Conservation (phyloP, 176 grass and related monocot genomes). For the Carex myosuroides region DNA sequence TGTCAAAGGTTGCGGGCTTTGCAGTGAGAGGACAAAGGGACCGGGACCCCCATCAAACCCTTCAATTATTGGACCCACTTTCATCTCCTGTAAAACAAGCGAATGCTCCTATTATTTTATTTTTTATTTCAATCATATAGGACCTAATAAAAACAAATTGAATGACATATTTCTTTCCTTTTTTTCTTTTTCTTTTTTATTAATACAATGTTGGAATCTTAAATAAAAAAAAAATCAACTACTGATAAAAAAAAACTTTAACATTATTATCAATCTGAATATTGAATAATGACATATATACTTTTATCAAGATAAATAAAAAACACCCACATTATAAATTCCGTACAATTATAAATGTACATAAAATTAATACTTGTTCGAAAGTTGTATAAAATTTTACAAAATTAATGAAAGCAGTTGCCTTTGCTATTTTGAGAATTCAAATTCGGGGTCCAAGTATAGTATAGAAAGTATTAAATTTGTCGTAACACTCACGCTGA, state of each 20-base stretch:
- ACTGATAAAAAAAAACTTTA: too few species aligned
- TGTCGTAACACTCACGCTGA: neutral
- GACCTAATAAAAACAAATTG: neutral
- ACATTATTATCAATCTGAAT: too few species aligned
- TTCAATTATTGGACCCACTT: neutral
- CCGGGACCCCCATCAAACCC: neutral
- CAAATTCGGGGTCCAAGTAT: neutral
- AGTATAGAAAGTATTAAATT: neutral
- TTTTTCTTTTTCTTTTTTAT: neutral
- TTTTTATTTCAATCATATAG: neutral
- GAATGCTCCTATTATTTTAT: neutral
- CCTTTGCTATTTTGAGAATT: neutral
- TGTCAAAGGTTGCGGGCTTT: conserved; percentile 16
- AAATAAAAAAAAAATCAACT: too few species aligned
- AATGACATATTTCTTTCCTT: neutral
- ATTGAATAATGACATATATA: too few species aligned
- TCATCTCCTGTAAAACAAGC: neutral
- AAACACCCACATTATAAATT: too few species aligned
- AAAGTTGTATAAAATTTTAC: neutral
- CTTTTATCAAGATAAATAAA: too few species aligned
- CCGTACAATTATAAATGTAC: too few species aligned
- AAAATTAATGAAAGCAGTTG: neutral
- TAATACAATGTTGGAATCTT: too few species aligned
- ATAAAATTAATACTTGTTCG: neutral
- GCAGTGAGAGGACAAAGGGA: conserved; percentile 2